Conservation (phyloP, 352 stramenopile genomes). For the Phytophthora meadii region DNA sequence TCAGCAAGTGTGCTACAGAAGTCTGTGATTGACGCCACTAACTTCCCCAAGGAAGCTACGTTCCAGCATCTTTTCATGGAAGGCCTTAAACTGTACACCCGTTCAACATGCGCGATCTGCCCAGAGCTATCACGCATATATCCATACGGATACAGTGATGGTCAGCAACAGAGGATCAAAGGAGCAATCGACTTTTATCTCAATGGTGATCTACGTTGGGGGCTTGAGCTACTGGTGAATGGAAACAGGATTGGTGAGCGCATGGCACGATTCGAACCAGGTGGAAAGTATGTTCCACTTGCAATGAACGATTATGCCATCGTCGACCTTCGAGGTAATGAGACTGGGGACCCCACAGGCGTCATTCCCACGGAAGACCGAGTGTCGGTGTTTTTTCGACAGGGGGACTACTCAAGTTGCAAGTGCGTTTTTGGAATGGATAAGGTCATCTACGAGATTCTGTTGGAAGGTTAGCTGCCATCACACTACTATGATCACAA, state of each 20-base stretch:
- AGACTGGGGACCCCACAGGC: not conserved
- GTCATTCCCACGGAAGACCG: not conserved
- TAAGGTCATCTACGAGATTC: too few relatives aligned
- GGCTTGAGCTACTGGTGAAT: constrained; percentile 15
- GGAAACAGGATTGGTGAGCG: constrained; percentile 7
- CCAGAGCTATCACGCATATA: constrained; percentile 4
- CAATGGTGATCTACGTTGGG: constrained; percentile 10
- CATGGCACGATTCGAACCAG: constrained; percentile 1
- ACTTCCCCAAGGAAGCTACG: constrained; percentile 22
- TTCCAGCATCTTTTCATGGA: constrained; percentile 33
- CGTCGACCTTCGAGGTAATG: constrained; percentile 7
- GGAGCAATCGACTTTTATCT: constrained; percentile 14
- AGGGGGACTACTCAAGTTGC: constrained; percentile 10
- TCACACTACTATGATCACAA: constrained; percentile 44
- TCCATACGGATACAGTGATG: not conserved
- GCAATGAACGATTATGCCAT: not conserved
- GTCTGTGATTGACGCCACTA: not conserved
- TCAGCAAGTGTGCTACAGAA: constrained; percentile 11
- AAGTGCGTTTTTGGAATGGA: constrained; percentile 7
- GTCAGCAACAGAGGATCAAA: not conserved
- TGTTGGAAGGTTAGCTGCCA: too few relatives aligned
- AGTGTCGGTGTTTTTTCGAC: constrained; percentile 11
- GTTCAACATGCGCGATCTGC: constrained; percentile 11
- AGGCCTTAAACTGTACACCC: not conserved
- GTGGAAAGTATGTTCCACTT: constrained; percentile 12